phyloP scores from a whole-genome alignment of 2,329 filamentous ascomycete species.

The Aspergillus intermedius region DNA sequence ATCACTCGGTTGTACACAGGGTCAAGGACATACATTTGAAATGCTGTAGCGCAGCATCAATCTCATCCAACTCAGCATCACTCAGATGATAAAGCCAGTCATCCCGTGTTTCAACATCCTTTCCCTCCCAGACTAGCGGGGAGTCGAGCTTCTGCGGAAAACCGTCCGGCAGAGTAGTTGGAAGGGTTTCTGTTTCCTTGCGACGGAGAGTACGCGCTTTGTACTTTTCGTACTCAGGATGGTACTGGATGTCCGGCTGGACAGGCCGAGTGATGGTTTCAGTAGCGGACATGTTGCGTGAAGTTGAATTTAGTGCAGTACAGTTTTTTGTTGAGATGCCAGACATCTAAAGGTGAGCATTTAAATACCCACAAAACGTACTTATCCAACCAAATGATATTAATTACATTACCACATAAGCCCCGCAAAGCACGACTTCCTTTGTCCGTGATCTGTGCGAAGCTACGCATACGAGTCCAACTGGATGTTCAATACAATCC shows the following conservation, averaged over 20 bases:
- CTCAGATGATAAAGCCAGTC: conserved; percentile 39
- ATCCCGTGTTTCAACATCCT: conserved; percentile 29
- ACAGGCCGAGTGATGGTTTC: not conserved
- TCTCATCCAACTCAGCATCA: conserved; percentile 35
- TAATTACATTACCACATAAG: too few relatives aligned
- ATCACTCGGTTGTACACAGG: too few relatives aligned
- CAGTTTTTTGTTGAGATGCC: too few relatives aligned
- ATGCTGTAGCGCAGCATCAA: conserved; percentile 36
- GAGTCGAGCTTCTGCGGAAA: conserved; percentile 38
- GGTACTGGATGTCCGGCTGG: conserved; percentile 19
- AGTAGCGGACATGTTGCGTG: not conserved
- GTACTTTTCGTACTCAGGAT: conserved; percentile 17
- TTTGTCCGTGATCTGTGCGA: too few relatives aligned
- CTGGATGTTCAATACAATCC: too few relatives aligned
- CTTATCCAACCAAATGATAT: too few relatives aligned
- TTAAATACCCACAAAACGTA: too few relatives aligned
- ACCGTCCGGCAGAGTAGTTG: conserved; percentile 28
- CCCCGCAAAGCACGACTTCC: too few relatives aligned
- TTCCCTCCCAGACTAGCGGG: conserved; percentile 44
- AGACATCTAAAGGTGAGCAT: too few relatives aligned
- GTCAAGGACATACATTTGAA: conserved; percentile 31
- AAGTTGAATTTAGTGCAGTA: too few relatives aligned
- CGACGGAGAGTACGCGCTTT: conserved; percentile 13
- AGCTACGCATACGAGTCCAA: too few relatives aligned
- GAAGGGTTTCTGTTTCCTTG: conserved; percentile 11